These are phyloP conservation scores for Falciphora oryzae DNA, from an alignment of 2,329 filamentous ascomycete genomes.

Conservation along the genomic window DNA sequence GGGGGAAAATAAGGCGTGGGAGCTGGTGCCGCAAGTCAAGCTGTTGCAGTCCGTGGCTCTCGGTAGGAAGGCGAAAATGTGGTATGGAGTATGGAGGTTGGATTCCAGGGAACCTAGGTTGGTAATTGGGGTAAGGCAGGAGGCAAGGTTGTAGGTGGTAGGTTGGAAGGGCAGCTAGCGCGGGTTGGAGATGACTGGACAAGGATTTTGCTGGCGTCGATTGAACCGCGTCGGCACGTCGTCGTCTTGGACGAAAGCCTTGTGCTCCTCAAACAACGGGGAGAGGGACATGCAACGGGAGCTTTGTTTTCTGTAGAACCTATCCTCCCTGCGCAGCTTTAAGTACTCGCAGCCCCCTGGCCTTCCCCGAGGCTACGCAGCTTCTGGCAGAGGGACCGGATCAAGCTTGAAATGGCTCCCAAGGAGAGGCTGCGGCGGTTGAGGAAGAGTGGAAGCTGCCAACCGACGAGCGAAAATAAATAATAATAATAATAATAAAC, in stretches of 20 bases:
- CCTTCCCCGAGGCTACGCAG: not conserved
- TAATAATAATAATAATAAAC: not conserved
- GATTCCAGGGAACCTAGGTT: not conserved
- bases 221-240: not conserved
- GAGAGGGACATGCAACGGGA: not conserved
- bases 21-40: not conserved
- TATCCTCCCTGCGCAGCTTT: not conserved
- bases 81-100: constrained; percentile 1
- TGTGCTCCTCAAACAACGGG: not conserved
- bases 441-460: not conserved
- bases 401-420: not conserved
- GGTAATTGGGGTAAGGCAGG: not conserved
- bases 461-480: not conserved
- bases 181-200: not conserved
- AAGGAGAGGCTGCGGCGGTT: not conserved
- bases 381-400: not conserved
- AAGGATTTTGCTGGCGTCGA: not conserved
- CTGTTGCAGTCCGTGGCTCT: not conserved
- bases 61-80: not conserved
- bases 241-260: not conserved
- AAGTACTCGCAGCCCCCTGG: not conserved
- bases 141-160: not conserved
- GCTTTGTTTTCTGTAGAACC: constrained; percentile 1
- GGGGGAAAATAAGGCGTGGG: not conserved
- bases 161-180: not conserved